Percentiles rank a stretch among this genome's conserved stretches.
Evolutionary conservation across 768 basidiomycete species (phyloP).

Genomic region (Trametes sanguinea): DNA sequence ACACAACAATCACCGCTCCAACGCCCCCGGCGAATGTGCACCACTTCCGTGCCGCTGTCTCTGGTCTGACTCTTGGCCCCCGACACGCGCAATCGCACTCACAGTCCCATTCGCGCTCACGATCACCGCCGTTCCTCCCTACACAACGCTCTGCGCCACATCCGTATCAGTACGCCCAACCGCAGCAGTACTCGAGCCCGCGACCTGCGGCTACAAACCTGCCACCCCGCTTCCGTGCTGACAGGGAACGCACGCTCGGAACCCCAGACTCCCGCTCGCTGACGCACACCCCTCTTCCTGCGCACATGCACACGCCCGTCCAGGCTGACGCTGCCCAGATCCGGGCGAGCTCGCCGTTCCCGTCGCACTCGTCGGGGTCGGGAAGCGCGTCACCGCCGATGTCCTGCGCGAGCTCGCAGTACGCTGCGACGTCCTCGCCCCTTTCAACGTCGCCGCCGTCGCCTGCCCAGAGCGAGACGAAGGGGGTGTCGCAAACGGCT

Average conservation of each 20-base stretch:
- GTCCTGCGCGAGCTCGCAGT: conserved; percentile 55
- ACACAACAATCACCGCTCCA: conserved; percentile 47
- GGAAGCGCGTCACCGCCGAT: conserved; percentile 57
- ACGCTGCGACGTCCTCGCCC: conserved; percentile 33
- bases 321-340: conserved; percentile 13
- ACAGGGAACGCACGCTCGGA: conserved; percentile 16
- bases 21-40: conserved; percentile 39
- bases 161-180: conserved; percentile 5
- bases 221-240: conserved; percentile 19
- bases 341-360: conserved; percentile 31
- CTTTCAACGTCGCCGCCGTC: conserved; percentile 35
- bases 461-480: conserved; percentile 26
- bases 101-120: conserved; percentile 25
- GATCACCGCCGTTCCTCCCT: conserved; percentile 22
- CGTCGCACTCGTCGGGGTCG: conserved; percentile 41
- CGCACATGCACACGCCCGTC: conserved; percentile 9
- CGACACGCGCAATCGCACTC: conserved; percentile 17
- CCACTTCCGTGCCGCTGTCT: conserved; percentile 17
- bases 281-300: neutral
- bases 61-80: conserved; percentile 28
- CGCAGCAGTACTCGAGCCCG: conserved; percentile 13
- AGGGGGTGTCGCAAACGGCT: neutral
- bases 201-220: conserved; percentile 12
- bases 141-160: conserved; percentile 14
- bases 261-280: neutral